These are phyloP conservation scores for Pichia sporocuriosa DNA, from an alignment of 805 yeast genomes.

Conservation along the genomic window DNA sequence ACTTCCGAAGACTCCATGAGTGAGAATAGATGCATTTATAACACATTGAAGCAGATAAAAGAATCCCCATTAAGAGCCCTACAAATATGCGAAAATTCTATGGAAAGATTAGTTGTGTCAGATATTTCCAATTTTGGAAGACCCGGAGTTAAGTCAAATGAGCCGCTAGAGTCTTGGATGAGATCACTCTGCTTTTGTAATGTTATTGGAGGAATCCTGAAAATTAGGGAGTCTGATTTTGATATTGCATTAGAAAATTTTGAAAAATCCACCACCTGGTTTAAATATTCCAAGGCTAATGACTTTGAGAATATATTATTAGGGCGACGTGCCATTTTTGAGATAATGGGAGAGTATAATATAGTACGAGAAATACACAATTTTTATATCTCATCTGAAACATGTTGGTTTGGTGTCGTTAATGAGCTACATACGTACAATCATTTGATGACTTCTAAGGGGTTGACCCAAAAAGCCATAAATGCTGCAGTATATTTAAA, in stretches of 20 bases:
- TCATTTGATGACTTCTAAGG: conserved; percentile 32
- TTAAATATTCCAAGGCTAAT: conserved; percentile 28
- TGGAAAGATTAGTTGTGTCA: conserved; percentile 3
- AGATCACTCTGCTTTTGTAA: conserved; percentile 28
- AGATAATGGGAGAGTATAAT: conserved; percentile 16
- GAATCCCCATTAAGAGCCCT: conserved; percentile 27
- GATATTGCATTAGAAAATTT: conserved; percentile 12
- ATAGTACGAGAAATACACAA: not conserved
- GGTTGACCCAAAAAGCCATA: conserved; percentile 42
- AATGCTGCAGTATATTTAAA: conserved; percentile 43
- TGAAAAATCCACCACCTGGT: conserved; percentile 31
- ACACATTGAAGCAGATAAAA: conserved; percentile 40
- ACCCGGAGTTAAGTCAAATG: not conserved
- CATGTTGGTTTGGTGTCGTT: conserved; percentile 20
- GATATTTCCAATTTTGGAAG: not conserved
- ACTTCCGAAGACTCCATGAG: conserved; percentile 29
- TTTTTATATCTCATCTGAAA: not conserved
- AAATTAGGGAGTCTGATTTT: conserved; percentile 9
- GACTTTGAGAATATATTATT: conserved; percentile 38
- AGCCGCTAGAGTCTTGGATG: conserved; percentile 24
- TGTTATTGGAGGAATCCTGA: conserved; percentile 18
- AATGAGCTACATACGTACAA: conserved; percentile 40
- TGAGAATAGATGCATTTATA: conserved; percentile 45
- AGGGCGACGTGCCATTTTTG: conserved; percentile 35
- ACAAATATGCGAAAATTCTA: conserved; percentile 17